Conservation (phyloP, 768 basidiomycete species). For the Pleurotus eryngii region DNA sequence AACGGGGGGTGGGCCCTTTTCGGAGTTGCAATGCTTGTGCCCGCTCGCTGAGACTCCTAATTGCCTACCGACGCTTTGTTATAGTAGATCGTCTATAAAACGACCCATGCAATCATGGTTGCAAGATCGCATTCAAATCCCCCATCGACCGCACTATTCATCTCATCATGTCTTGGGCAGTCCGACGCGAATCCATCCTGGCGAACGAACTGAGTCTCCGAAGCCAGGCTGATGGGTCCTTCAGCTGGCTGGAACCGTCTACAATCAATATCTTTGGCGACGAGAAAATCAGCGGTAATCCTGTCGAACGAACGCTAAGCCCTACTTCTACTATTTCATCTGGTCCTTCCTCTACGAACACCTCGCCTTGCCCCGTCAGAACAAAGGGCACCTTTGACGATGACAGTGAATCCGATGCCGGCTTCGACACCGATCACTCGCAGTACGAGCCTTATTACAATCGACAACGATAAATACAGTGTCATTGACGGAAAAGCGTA, state of each 20-base stretch:
- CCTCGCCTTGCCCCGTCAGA: not conserved
- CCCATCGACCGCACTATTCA: not conserved
- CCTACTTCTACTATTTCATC: slow-evolving; percentile 5
- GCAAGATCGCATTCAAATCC: not conserved
- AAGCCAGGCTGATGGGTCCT: not conserved
- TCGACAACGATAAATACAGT: not conserved
- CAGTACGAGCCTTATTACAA: not conserved
- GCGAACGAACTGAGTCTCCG: not conserved
- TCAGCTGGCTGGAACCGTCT: not conserved
- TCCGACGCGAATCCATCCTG: slow-evolving; percentile 1
- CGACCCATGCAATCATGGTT: not conserved
- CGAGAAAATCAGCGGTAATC: not conserved
- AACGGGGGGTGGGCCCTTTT: slow-evolving; percentile 5
- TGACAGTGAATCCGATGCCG: not conserved
- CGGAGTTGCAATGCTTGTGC: not conserved
- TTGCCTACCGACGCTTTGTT: slow-evolving; percentile 7
- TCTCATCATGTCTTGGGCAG: not conserved
- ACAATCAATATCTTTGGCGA: not conserved
- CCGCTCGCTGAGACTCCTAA: slow-evolving; percentile 5
- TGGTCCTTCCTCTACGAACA: not conserved
- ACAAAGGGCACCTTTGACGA: not conserved
- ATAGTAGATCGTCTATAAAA: slow-evolving; percentile 5
- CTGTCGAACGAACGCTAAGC: not conserved
- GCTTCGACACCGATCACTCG: not conserved
- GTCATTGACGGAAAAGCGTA: slow-evolving; percentile 2